Conservation (phyloP, 2,329 filamentous ascomycete genomes). For the Ophiocordyceps camponoti-saundersi region DNA sequence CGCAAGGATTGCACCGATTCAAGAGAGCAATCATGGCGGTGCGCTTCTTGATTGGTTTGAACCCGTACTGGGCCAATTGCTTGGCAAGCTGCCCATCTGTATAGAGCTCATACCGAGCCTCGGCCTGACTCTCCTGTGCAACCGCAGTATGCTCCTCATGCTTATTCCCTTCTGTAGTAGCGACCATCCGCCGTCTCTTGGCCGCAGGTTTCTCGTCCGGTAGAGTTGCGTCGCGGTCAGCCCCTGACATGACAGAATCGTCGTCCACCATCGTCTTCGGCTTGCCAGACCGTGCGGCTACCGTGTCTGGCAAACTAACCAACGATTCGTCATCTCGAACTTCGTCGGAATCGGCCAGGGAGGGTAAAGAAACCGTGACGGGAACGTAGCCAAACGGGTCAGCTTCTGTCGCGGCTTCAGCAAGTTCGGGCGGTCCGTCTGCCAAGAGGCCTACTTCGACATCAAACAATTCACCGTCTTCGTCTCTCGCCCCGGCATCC, state of each 20-base stretch:
- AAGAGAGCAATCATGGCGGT: conserved; percentile 53
- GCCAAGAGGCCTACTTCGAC: conserved; percentile 44
- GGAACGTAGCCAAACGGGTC: conserved; percentile 22
- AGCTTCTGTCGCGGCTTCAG: conserved; percentile 7
- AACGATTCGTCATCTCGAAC: conserved; percentile 6
- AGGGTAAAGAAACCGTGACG: background rate
- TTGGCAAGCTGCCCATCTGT: conserved; percentile 46
- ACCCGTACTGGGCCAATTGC: conserved; percentile 48
- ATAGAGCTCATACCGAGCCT: conserved; percentile 42
- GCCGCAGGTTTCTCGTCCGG: background rate
- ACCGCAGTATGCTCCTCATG: background rate
- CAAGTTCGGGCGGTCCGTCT: conserved; percentile 18
- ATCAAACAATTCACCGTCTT: conserved; percentile 45
- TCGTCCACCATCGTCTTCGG: conserved; percentile 1
- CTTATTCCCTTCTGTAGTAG: conserved; percentile 1
- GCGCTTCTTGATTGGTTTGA: conserved; percentile 54
- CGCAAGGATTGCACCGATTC: conserved; percentile 47
- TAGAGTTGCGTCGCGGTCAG: background rate
- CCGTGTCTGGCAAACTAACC: conserved; percentile 8
- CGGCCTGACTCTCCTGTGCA: conserved; percentile 1
- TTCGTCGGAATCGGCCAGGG: background rate
- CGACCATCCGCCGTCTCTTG: background rate
- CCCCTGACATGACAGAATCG: conserved; percentile 5
- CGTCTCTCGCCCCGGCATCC: conserved; percentile 52
- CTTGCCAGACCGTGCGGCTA: conserved; percentile 1